These are phyloP conservation scores for Sonneratia caseolaris DNA, from an alignment of 345 rosid species.

Conservation along the genomic window DNA sequence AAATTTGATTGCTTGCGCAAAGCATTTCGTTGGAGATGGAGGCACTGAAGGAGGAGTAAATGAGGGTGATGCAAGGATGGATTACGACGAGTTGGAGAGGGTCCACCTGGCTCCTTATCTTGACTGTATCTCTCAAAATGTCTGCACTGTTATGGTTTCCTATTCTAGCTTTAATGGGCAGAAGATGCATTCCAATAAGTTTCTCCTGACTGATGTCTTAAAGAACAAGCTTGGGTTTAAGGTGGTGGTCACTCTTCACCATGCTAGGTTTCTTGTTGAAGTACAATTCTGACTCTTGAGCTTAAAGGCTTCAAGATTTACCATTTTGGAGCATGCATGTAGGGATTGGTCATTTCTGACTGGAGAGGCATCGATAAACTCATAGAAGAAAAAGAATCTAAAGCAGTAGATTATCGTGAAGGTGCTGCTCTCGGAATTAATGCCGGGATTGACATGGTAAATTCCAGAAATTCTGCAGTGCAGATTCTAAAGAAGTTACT, in stretches of 20 bases:
- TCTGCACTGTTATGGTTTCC: constrained; percentile 29
- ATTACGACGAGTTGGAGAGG: not conserved
- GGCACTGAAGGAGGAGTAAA: not conserved
- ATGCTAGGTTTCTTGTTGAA: too few species aligned
- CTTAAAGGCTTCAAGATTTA: not conserved
- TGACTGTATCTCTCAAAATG: not conserved
- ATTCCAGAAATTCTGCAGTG: not conserved
- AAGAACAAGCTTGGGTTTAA: constrained; percentile 16
- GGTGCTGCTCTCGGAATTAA: not conserved
- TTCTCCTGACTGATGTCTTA: constrained; percentile 22
- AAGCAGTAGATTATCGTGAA: not conserved
- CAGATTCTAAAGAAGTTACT: too few species aligned
- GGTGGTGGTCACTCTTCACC: not conserved
- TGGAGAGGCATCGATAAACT: constrained; percentile 56
- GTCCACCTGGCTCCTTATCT: not conserved
- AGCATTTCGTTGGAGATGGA: constrained; percentile 2
- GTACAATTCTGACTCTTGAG: not conserved
- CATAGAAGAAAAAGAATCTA: not conserved
- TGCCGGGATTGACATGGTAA: constrained; percentile 1
- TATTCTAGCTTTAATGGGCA: constrained; percentile 33
- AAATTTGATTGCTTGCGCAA: not conserved
- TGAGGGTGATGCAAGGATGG: not conserved
- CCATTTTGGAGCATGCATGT: not conserved
- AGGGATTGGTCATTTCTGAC: constrained; percentile 83
- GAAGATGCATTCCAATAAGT: constrained; percentile 31